Base-by-base conservation (phyloP, 441 rosid genomes). In the Caryocar brasiliense region DNA sequence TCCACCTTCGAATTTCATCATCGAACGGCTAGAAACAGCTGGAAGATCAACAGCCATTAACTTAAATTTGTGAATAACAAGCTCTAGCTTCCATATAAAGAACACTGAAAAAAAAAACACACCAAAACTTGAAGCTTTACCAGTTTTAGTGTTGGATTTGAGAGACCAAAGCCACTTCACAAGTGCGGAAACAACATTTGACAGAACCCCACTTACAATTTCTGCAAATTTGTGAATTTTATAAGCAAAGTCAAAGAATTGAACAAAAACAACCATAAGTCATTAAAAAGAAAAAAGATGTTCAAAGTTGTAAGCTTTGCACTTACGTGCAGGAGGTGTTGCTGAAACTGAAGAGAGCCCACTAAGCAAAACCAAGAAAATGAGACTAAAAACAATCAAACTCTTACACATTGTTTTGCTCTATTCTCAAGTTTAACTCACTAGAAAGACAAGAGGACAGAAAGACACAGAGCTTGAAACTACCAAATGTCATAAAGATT, bases 1-100 rank as follows among this genome's bases (percentile, higher is more conserved):
- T 19, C 98, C 98, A 65, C 74, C 66, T 57, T 92, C 98, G 23
- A 73, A 87, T 74, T 85, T 91, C 94, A 91, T 80, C 86, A 73
- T 65, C 46, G 96, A 78, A 65, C 85, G 88, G 59, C 83, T 71
- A 47, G 74, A 19, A 60, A 83, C 68, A 0, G 79, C 98, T 89
- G 71, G 52, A 67, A 30, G 51, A 42, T 33, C 39, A 59, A 56
- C 42, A 38, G 38, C 32, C 19, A 40, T 40, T 30, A 19, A 52
- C 32, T 58, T 33, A 14, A 54, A 37, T 6, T 19, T 30, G 46
- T 32, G 37, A 27, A 59, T n/a, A 12, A 23, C 56, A 33, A 37
- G 49, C 24, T 27, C 19, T 38, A 50, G 25, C 7, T 22, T 23
- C 38, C 36, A 60, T 29, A 32, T 9, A 7, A n/a, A n/a, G n/a